phyloP scores from a whole-genome alignment of 352 stramenopile species.

The Peronospora tabacina region DNA sequence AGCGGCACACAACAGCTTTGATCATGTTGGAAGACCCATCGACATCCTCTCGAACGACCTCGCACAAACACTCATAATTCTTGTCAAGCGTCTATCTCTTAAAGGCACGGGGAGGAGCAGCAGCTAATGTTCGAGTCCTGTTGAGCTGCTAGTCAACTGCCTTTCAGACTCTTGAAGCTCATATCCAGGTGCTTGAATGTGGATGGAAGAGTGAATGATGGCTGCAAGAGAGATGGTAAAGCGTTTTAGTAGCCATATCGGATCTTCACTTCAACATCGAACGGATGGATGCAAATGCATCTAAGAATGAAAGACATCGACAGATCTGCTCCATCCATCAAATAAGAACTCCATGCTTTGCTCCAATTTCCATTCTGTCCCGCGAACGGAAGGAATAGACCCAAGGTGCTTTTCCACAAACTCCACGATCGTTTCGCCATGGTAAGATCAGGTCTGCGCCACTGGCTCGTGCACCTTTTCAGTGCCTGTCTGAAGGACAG shows the following conservation, averaged over 20 bases:
- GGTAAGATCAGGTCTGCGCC: not conserved
- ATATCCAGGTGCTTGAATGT: not conserved
- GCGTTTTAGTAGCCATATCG: not conserved
- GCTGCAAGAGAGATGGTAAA: not conserved
- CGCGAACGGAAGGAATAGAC: not conserved
- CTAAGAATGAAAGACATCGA: not conserved
- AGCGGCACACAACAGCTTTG: too few species aligned
- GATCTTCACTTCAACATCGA: not conserved
- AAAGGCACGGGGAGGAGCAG: too few species aligned
- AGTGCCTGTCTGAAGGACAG: conserved; percentile 9
- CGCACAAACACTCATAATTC: too few species aligned
- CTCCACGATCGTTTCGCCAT: not conserved
- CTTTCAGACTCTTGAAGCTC: too few species aligned
- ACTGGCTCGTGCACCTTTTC: conserved; percentile 8
- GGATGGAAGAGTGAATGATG: not conserved
- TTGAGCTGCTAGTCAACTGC: too few species aligned
- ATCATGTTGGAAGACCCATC: too few species aligned
- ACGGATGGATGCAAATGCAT: too few species aligned
- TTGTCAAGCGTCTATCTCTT: too few species aligned
- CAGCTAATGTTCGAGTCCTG: too few species aligned
- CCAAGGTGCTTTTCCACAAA: not conserved
- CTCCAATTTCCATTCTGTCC: conserved; percentile 3
- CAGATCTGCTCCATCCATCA: not conserved
- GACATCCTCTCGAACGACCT: too few species aligned
- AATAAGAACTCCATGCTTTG: not conserved